These are phyloP conservation scores for Harringtonia lauricola DNA, from an alignment of 2,329 filamentous ascomycete genomes.

Conservation along the genomic window DNA sequence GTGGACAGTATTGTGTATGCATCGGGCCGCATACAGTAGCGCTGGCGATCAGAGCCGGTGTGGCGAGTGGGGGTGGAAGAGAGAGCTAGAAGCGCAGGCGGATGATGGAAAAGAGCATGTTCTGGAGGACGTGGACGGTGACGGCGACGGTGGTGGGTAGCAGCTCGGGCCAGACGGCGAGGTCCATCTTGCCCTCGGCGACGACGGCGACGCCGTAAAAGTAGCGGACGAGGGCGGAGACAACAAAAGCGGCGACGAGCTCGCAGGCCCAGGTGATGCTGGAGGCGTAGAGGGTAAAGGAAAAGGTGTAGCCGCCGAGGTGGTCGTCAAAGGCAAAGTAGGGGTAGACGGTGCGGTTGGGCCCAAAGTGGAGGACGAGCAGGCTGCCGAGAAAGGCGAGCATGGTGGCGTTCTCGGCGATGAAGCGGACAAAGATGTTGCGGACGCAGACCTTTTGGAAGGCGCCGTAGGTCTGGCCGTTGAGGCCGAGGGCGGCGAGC, in stretches of 20 bases:
- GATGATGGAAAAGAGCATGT: constrained; percentile 62
- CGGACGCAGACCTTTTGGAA: constrained; percentile 57
- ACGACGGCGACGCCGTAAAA: constrained; percentile 53
- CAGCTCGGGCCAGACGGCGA: constrained; percentile 56
- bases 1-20: too few species aligned
- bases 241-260: constrained; percentile 48
- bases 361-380: constrained; percentile 53
- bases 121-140: constrained; percentile 58
- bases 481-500: constrained; percentile 42
- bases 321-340: constrained; percentile 54
- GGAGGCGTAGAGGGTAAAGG: constrained; percentile 52
- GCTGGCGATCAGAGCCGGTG: too few species aligned
- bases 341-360: constrained; percentile 57
- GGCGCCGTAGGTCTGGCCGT: constrained; percentile 46
- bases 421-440: constrained; percentile 56
- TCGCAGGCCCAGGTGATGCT: constrained; percentile 58
- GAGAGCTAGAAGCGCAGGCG: constrained; percentile 42
- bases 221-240: constrained; percentile 44
- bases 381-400: constrained; percentile 55
- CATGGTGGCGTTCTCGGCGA: constrained; percentile 60
- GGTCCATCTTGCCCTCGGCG: constrained; percentile 51
- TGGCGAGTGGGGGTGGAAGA: not conserved
- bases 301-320: constrained; percentile 43
- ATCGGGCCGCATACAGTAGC: too few species aligned
- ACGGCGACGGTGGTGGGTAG: constrained; percentile 55